Conservation (phyloP, 2,329 filamentous ascomycete species). For the Claviceps sorghi region DNA sequence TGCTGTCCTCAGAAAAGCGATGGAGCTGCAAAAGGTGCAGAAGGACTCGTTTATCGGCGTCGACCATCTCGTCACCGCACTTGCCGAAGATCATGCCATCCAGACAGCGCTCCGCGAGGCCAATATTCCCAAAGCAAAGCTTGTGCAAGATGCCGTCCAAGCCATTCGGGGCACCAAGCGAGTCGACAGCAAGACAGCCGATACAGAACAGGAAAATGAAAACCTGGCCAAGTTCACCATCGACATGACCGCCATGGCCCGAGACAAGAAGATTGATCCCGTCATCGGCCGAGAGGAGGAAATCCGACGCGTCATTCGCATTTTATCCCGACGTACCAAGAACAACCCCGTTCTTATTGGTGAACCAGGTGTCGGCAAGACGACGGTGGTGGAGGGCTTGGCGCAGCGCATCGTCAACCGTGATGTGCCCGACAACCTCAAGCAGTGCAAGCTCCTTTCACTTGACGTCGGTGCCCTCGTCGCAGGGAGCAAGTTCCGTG, state of each 20-base stretch:
- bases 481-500: conserved; percentile 94
- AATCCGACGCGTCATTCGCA: conserved; percentile 80
- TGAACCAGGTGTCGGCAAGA: conserved; percentile 96
- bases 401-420: conserved; percentile 92
- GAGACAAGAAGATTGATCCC: conserved; percentile 94
- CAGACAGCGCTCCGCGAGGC: conserved; percentile 65
- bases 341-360: conserved; percentile 98
- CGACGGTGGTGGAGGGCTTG: conserved; percentile 90
- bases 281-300: conserved; percentile 96
- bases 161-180: conserved; percentile 84
- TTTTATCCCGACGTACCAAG: conserved; percentile 85
- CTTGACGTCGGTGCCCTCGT: conserved; percentile 91
- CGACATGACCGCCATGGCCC: conserved; percentile 91
- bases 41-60: conserved; percentile 92
- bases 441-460: conserved; percentile 84
- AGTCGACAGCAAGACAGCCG: conserved; percentile 91
- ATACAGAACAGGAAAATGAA: conserved; percentile 83
- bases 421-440: conserved; percentile 90
- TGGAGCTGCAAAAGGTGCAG: conserved; percentile 89
- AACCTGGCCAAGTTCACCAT: conserved; percentile 97
- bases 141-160: conserved; percentile 80
- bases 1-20: conserved; percentile 67
- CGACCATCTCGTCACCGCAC: conserved; percentile 79
- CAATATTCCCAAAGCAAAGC: conserved; percentile 81
- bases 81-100: conserved; percentile 65